phyloP scores from a whole-genome alignment of 441 rosid species.

The Jatropha podagrica region DNA sequence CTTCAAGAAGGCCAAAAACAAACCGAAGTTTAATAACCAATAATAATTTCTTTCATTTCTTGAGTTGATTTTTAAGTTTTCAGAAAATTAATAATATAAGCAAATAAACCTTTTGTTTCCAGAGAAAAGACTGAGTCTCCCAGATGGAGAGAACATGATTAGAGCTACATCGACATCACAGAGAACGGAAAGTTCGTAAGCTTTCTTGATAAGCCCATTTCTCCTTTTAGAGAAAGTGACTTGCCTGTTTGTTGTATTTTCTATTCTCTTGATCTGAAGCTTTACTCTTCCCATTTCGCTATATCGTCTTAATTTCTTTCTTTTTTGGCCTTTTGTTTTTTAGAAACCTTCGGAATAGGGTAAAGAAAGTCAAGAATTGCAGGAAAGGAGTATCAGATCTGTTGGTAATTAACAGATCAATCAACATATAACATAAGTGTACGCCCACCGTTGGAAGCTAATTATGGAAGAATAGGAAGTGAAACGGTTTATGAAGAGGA shows the following conservation, averaged over 20 bases:
- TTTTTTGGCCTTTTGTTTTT: background rate
- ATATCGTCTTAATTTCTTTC: background rate
- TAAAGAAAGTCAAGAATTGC: background rate
- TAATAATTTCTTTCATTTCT: too few relatives aligned
- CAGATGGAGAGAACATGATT: conserved; percentile 54
- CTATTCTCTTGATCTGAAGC: conserved; percentile 53
- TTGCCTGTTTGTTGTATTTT: conserved; percentile 52
- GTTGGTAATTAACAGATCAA: background rate
- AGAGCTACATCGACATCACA: conserved; percentile 58
- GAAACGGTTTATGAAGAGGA: background rate
- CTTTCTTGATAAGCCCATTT: conserved; percentile 53
- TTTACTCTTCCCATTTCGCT: conserved; percentile 48
- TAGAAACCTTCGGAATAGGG: too few relatives aligned
- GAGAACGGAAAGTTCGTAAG: conserved; percentile 58
- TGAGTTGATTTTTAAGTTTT: too few relatives aligned
- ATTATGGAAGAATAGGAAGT: background rate
- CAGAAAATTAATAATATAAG: background rate
- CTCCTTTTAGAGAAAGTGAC: conserved; percentile 60
- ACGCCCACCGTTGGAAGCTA: background rate
- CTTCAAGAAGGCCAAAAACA: conserved; percentile 26
- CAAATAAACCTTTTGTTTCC: conserved; percentile 41
- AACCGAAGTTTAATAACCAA: background rate
- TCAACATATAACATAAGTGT: background rate
- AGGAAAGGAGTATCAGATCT: conserved; percentile 4
- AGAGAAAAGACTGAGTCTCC: conserved; percentile 48